A percentile compares a stretch with the other conserved stretches of the same genome.
Conservation (phyloP, 306 rosid genomes). For the Argentina anserina region DNA sequence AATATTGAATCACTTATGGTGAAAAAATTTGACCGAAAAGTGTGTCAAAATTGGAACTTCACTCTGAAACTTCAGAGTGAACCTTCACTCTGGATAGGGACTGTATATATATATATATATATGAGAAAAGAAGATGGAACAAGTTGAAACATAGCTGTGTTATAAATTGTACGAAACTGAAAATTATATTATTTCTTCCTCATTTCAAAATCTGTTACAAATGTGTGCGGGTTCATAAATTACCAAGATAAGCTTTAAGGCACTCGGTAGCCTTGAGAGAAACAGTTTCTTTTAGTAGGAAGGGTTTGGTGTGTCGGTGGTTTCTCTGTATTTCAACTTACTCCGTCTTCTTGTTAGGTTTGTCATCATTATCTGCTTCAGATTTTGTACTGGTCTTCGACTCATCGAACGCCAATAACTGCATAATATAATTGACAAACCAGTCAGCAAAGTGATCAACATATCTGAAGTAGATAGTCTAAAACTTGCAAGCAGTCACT, state of each 20-base stretch:
- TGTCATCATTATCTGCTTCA: conserved; percentile 45
- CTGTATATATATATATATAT: too few species aligned
- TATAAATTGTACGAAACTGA: conserved; percentile 24
- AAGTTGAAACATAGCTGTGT: neutral
- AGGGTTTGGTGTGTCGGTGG: conserved; percentile 15
- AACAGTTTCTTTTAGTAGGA: conserved; percentile 25
- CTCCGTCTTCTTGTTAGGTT: conserved; percentile 64
- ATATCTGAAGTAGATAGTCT: neutral
- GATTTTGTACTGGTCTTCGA: conserved; percentile 52
- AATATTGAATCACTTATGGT: too few species aligned
- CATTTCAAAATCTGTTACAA: conserved; percentile 48
- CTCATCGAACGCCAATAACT: conserved; percentile 92
- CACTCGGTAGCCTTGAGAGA: conserved; percentile 20
- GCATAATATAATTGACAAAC: conserved; percentile 20
- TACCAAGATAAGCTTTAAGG: conserved; percentile 34
- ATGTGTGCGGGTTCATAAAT: conserved; percentile 36
- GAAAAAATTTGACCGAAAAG: too few species aligned
- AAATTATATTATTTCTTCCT: conserved; percentile 31
- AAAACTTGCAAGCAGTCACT: neutral
- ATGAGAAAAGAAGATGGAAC: too few species aligned
- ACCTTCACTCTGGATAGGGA: too few species aligned
- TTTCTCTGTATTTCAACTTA: conserved; percentile 27
- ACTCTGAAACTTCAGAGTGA: too few species aligned
- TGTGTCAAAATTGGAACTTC: too few species aligned
- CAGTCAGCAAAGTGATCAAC: neutral